A percentile compares a stretch with the other conserved stretches of the same genome.
Evolutionary conservation across 768 basidiomycete genomes (phyloP).

Genomic region (Royoungia palumana): DNA sequence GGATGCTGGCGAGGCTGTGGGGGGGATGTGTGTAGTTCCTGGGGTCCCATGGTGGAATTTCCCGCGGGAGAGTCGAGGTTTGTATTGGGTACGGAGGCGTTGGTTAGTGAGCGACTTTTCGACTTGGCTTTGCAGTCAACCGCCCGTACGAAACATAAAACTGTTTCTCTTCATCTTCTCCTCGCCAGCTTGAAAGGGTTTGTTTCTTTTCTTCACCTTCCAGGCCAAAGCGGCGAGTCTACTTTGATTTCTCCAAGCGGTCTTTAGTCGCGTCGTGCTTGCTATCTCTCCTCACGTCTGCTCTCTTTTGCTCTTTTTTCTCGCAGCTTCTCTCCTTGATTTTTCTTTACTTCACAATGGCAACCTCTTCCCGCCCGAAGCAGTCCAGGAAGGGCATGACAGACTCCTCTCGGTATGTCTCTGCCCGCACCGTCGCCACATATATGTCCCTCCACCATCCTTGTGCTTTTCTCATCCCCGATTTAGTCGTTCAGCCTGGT

Average conservation of each 20-base stretch:
- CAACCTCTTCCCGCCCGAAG: conserved; percentile 62
- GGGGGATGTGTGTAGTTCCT: conserved; percentile 4
- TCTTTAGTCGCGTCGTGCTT: conserved; percentile 32
- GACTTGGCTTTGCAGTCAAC: conserved; percentile 28
- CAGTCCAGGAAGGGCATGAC: conserved; percentile 58
- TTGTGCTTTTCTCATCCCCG: conserved; percentile 6
- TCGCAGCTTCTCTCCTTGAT: conserved; percentile 29
- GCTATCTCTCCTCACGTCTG: conserved; percentile 37
- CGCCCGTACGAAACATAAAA: conserved; percentile 28
- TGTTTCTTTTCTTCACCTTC: conserved; percentile 14
- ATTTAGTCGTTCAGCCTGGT: conserved; percentile 56
- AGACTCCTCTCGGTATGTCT: conserved; percentile 52
- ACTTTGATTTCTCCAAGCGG: conserved; percentile 21
- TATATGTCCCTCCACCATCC: conserved; percentile 10
- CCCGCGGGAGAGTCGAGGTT: conserved; percentile 28
- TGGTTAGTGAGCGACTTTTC: conserved; percentile 29
- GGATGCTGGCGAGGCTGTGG: neutral
- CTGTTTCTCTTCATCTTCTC: conserved; percentile 23
- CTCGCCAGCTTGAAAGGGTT: conserved; percentile 26
- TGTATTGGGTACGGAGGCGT: conserved; percentile 28
- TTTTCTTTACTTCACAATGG: conserved; percentile 44
- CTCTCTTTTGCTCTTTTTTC: conserved; percentile 26
- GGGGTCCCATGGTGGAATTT: conserved; percentile 27
- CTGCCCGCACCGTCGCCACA: conserved; percentile 11
- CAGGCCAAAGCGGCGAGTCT: conserved; percentile 23